Evolutionary conservation across 164 flowering plant genomes (phyloP).

Genomic region (Vitis vinifera): DNA sequence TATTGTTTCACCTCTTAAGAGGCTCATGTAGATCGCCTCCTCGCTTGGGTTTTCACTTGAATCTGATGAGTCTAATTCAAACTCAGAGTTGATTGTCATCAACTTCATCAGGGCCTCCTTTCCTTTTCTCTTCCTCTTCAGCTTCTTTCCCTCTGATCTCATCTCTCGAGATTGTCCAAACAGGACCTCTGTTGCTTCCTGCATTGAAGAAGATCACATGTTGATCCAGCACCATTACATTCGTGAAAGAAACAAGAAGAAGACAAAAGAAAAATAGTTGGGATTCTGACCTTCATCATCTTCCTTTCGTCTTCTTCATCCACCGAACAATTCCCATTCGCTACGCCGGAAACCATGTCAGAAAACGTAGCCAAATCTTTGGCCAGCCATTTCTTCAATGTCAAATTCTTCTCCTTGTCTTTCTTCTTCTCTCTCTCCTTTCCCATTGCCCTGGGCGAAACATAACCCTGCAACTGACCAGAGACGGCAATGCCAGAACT

Average conservation of each 20-base stretch:
- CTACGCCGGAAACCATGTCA: neutral
- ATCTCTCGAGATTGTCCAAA: slow-evolving; percentile 3
- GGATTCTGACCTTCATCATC: slow-evolving; percentile 6
- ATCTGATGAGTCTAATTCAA: slow-evolving; percentile 11
- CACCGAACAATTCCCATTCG: neutral
- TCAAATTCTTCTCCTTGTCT: slow-evolving; percentile 13
- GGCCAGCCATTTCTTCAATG: slow-evolving; percentile 14
- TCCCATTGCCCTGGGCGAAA: neutral
- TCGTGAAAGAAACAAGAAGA: neutral
- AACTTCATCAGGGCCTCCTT: slow-evolving; percentile 1
- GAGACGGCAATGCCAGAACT: slow-evolving; percentile 10
- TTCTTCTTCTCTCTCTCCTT: slow-evolving; percentile 12
- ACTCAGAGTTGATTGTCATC: neutral
- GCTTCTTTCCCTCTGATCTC: slow-evolving; percentile 9
- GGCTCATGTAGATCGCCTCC: slow-evolving; percentile 1
- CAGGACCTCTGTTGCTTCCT: slow-evolving; percentile 17
- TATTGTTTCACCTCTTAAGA: neutral
- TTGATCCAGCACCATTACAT: too few relatives aligned
- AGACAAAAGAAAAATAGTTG: neutral
- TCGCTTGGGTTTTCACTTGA: slow-evolving; percentile 14
- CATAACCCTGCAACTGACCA: slow-evolving; percentile 14
- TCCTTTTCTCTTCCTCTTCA: slow-evolving; percentile 15
- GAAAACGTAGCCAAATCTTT: slow-evolving; percentile 11
- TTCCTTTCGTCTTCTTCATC: slow-evolving; percentile 7
- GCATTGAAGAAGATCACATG: neutral